Conservation (phyloP, 2,329 filamentous ascomycete genomes). For the Fusarium sp. region DNA sequence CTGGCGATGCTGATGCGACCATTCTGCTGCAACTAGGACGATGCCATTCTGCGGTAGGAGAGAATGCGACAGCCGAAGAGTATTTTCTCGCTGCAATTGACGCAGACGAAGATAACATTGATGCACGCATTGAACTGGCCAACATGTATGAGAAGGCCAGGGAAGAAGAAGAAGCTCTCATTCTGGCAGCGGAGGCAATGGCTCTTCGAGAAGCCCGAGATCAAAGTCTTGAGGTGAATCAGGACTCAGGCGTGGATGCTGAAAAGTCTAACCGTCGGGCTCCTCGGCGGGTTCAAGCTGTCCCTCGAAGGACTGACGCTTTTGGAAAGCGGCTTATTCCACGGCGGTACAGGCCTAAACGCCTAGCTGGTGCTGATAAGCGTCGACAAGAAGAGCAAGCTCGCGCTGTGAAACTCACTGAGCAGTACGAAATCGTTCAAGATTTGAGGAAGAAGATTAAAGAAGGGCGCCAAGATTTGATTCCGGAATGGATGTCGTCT, state of each 20-base stretch:
- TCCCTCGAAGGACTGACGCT: conserved; percentile 21
- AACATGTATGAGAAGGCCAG: conserved; percentile 85
- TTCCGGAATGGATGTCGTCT: conserved; percentile 68
- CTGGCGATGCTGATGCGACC: conserved; percentile 64
- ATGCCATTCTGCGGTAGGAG: conserved; percentile 76
- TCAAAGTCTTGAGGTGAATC: conserved; percentile 30
- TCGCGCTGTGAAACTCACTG: conserved; percentile 55
- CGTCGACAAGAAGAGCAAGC: conserved; percentile 60
- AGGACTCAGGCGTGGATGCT: conserved; percentile 4
- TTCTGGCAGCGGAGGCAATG: conserved; percentile 81
- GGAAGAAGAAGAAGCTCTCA: conserved; percentile 80
- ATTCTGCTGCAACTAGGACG: conserved; percentile 69
- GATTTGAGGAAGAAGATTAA: conserved; percentile 59
- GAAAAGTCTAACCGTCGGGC: conserved; percentile 23
- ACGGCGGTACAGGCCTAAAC: conserved; percentile 60
- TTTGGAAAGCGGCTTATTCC: conserved; percentile 50
- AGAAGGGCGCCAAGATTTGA: conserved; percentile 59
- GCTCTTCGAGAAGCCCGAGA: conserved; percentile 67
- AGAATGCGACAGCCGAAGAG: conserved; percentile 78
- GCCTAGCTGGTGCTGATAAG: conserved; percentile 60
- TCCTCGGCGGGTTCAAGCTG: conserved; percentile 24
- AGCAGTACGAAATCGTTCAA: conserved; percentile 60
- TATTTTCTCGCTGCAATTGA: conserved; percentile 82
- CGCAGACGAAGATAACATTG: conserved; percentile 77
- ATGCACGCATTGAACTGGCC: conserved; percentile 82